phyloP scores from a whole-genome alignment of 805 yeast species.

The Metschnikowia hibisci region DNA sequence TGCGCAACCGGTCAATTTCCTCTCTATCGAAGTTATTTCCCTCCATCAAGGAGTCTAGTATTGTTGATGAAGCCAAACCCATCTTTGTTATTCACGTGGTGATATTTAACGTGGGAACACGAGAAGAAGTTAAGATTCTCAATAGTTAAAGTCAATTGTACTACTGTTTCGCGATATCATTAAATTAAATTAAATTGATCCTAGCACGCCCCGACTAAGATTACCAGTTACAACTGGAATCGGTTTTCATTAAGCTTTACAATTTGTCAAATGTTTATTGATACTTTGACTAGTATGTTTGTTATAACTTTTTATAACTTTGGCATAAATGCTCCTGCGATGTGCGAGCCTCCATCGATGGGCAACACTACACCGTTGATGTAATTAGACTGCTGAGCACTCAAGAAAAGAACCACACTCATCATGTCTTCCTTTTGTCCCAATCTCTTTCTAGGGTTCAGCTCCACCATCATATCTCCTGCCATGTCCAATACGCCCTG shows the following conservation, averaged over 20 bases:
- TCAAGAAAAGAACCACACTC: conserved; percentile 51
- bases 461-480: conserved; percentile 43
- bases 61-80: conserved; percentile 61
- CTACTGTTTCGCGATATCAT: too few relatives aligned
- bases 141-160: too few relatives aligned
- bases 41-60: conserved; percentile 67
- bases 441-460: conserved; percentile 60
- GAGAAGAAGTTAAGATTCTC: neutral
- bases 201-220: too few relatives aligned
- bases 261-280: too few relatives aligned
- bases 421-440: conserved; percentile 61
- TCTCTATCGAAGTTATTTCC: conserved; percentile 85
- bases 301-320: conserved; percentile 12
- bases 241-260: neutral
- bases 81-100: conserved; percentile 21
- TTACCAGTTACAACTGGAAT: too few relatives aligned
- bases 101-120: neutral
- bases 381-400: conserved; percentile 52
- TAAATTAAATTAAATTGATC: too few relatives aligned
- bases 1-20: conserved; percentile 86
- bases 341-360: conserved; percentile 64
- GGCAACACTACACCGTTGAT: conserved; percentile 66
- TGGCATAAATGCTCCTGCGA: conserved; percentile 21
- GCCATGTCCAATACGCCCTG: conserved; percentile 53
- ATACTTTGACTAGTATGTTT: too few relatives aligned